Conservation (phyloP, 148 eudicot genomes). For the Arbutus unedo region DNA sequence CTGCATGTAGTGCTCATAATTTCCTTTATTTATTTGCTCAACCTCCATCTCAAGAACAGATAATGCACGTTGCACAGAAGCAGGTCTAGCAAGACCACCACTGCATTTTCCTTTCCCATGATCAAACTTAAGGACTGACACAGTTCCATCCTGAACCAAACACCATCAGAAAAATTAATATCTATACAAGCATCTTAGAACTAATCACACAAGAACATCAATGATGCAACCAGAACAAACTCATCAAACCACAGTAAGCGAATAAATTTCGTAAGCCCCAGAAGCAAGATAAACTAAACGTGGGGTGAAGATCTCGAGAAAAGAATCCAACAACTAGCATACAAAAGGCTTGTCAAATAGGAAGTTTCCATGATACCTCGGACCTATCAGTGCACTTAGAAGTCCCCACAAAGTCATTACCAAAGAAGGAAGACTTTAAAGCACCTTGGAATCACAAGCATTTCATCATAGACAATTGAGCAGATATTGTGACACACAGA, state of each 20-base stretch:
- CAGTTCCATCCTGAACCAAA: constrained; percentile 73
- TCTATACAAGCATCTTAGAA: not conserved
- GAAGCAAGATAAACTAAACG: not conserved
- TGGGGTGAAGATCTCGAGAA: not conserved
- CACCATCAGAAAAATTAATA: not conserved
- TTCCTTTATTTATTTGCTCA: constrained; percentile 91
- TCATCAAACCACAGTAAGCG: not conserved
- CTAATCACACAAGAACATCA: not conserved
- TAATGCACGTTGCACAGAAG: constrained; percentile 79
- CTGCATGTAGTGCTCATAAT: constrained; percentile 88
- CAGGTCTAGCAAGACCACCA: constrained; percentile 37
- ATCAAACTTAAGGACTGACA: constrained; percentile 76
- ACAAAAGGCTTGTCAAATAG: not conserved
- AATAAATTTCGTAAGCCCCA: not conserved
- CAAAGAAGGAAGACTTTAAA: not conserved
- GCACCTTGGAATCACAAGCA: not conserved
- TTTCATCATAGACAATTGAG: not conserved
- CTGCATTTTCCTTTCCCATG: constrained; percentile 52
- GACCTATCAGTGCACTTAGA: not conserved
- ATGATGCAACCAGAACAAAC: not conserved
- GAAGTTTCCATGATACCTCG: too few relatives aligned
- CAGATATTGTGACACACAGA: not conserved
- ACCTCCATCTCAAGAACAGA: constrained; percentile 95
- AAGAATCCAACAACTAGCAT: not conserved
- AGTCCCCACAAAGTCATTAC: not conserved